Evolutionary conservation across 1,284 basidiomycete genomes (phyloP).

Genomic region (Rugosomyces carneus): DNA sequence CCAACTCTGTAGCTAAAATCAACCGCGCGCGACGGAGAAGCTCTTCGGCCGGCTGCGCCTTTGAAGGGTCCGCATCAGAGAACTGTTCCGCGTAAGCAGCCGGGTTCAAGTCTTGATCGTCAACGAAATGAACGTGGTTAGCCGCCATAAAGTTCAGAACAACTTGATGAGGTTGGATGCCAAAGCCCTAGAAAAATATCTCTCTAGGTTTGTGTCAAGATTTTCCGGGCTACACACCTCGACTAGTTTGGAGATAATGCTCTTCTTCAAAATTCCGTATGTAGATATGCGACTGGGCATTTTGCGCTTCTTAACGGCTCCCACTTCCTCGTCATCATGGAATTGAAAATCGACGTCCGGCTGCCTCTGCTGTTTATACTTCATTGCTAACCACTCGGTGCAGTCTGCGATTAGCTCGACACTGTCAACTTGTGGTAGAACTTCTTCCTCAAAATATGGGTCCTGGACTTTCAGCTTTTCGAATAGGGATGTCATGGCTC

Average conservation of each 20-base stretch:
- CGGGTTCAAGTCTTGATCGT: conserved; percentile 75
- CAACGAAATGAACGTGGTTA: conserved; percentile 61
- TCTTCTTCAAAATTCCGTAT: conserved; percentile 84
- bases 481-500: conserved; percentile 61
- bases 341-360: conserved; percentile 57
- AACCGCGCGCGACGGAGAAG: conserved; percentile 72
- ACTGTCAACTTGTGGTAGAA: conserved; percentile 58
- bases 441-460: conserved; percentile 66
- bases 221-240: conserved; percentile 40
- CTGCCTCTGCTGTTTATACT: conserved; percentile 75
- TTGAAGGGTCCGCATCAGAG: conserved; percentile 56
- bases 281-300: conserved; percentile 81
- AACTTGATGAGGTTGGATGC: conserved; percentile 73
- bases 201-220: not conserved
- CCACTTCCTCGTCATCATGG: conserved; percentile 61
- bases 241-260: conserved; percentile 68
- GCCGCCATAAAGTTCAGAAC: conserved; percentile 71
- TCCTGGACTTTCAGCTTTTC: conserved; percentile 57
- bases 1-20: conserved; percentile 87
- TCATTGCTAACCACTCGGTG: conserved; percentile 87
- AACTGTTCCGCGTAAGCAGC: conserved; percentile 72
- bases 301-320: conserved; percentile 60
- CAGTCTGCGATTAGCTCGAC: conserved; percentile 91
- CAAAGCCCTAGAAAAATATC: conserved; percentile 54
- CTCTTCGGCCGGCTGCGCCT: conserved; percentile 55